Conservation (phyloP, 2,329 filamentous ascomycete species). For the Huntiella moniliformis region DNA sequence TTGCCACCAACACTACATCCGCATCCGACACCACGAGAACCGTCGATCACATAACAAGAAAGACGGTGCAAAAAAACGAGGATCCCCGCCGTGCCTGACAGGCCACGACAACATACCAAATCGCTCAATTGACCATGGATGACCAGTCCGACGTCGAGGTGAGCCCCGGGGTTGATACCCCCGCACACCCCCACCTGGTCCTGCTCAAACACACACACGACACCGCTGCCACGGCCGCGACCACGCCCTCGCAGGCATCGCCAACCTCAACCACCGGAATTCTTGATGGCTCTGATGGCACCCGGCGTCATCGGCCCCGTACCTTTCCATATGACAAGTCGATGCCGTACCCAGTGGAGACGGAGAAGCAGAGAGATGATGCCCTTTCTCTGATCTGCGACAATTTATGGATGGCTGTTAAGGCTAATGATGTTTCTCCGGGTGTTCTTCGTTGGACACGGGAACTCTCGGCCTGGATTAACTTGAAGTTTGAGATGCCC, state of each 20-base stretch:
- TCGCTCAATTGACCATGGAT: no score
- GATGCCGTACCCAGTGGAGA: constrained; percentile 76
- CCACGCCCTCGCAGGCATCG: neutral
- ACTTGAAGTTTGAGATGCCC: constrained; percentile 91
- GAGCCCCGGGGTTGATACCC: neutral
- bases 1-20: no score
- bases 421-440: constrained; percentile 82
- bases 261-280: neutral
- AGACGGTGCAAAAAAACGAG: no score
- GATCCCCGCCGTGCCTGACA: no score
- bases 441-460: constrained; percentile 94
- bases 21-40: no score
- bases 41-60: no score
- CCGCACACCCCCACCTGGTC: neutral
- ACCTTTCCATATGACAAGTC: constrained; percentile 87
- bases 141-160: no score
- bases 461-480: constrained; percentile 87
- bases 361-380: constrained; percentile 54
- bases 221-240: neutral
- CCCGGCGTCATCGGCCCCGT: constrained; percentile 51
- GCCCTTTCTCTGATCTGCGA: constrained; percentile 78
- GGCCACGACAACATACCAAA: no score
- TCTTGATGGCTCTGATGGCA: neutral
- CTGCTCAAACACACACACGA: neutral
- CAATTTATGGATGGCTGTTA: constrained; percentile 79